phyloP scores from a whole-genome alignment of 2,329 filamentous ascomycete genomes.

The Thielaviopsis euricoi region DNA sequence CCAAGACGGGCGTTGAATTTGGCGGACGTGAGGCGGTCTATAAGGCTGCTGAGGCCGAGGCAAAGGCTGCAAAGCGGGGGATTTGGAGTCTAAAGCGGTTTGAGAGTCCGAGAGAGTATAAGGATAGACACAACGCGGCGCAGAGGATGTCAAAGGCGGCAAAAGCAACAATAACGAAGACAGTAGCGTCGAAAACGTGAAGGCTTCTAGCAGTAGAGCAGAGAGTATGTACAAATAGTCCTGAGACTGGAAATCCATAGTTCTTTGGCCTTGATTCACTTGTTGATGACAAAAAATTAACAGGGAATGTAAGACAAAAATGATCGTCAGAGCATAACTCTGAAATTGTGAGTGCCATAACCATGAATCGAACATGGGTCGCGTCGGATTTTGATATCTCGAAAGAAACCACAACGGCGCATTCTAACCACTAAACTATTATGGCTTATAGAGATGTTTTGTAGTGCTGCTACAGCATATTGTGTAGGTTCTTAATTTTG shows the following conservation, averaged over 20 bases:
- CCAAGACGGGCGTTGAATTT: conserved; percentile 78
- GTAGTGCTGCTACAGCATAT: not conserved
- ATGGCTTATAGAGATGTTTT: not conserved
- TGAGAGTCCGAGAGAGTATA: conserved; percentile 82
- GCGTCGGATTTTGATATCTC: conserved; percentile 4
- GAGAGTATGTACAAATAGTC: too few species aligned
- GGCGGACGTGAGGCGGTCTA: conserved; percentile 53
- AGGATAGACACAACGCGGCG: conserved; percentile 27
- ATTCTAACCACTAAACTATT: conserved; percentile 11
- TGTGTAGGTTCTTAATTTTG: not conserved
- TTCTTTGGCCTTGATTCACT: too few species aligned
- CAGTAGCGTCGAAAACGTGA: not conserved
- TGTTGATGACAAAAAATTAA: too few species aligned
- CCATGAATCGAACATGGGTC: conserved; percentile 12
- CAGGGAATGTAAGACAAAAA: too few species aligned
- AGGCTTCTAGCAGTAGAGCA: too few species aligned
- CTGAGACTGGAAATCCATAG: too few species aligned
- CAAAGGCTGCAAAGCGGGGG: conserved; percentile 47
- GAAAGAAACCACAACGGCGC: conserved; percentile 6
- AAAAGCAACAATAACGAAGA: not conserved
- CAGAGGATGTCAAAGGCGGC: not conserved
- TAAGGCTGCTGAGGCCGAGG: conserved; percentile 46
- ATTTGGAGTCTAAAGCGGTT: conserved; percentile 60
- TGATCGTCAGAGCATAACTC: too few species aligned
- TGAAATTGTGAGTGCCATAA: conserved; percentile 5